Base-by-base conservation (phyloP, 495 filamentous ascomycete species). In the Ascodesmis nigricans region DNA sequence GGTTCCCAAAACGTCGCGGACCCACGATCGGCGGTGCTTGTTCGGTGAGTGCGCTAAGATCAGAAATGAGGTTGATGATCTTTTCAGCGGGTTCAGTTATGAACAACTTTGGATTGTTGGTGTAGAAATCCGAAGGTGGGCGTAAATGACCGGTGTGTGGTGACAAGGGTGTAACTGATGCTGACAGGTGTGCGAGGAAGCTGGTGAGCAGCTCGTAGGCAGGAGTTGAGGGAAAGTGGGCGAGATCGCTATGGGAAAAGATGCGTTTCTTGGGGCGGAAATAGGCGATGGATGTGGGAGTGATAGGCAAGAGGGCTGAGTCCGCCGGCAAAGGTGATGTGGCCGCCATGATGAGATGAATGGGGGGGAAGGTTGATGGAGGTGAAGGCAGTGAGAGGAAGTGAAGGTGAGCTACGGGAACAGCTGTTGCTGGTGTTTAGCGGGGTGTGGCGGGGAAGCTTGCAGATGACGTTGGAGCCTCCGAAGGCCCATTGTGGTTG, bases 121-220 rank as follows among this genome's bases (percentile, higher is more conserved):
- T 31, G 48, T 44, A 13, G 41, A 11, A 67, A 52, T 32, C 50
- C 56, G 17, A 56, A 59, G 47, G 53, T 58, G 33, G 55, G 55
- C 31, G 69, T 40, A 30, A 63, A 55, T 51, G 43, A 15, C 46
- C 44, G 15, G 40, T 51, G 11, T 34, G 23, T 2, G 44, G 42
- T 24, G 61, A 59, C 19, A 67, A 59, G 2, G 87, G 82, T 48
- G 83, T 80, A 61, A 95, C 71, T 11, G 80, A 67, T 25, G 71
- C 67, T 52, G 91, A 95, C 18, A 99, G 65, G 55, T 95, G 87
- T 29, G 90, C 54, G 4, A 95, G 53, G 49, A 92, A 99, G 29
- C 65, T 64, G 58, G 76, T 72, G 21, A 95, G 78, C 53, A 91
- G 77, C 28, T 62, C 60, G 56, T 95, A 92, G 10, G 78, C 87